These are phyloP conservation scores for Mortierella sp. DNA, from an alignment of 371 early-diverging fungal genomes.

Conservation along the genomic window DNA sequence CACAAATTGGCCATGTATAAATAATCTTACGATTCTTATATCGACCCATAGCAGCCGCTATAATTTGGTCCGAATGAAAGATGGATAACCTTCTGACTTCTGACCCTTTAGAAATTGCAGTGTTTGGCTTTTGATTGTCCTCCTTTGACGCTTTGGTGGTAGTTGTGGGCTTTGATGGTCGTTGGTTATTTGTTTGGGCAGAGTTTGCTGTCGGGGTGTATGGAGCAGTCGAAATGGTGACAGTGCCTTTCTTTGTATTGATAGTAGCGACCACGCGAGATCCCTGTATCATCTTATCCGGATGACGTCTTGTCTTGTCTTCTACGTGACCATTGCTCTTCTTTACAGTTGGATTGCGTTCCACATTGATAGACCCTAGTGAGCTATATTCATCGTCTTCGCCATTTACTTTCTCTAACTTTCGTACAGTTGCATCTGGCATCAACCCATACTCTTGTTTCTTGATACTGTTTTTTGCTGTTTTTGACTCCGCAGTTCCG, in stretches of 20 bases:
- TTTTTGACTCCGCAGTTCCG: neutral
- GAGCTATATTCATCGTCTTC: constrained; percentile 20
- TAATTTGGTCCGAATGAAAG: constrained; percentile 66
- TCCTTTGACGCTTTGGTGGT: constrained; percentile 5
- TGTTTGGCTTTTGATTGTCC: constrained; percentile 1
- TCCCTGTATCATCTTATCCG: constrained; percentile 1
- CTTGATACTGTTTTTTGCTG: constrained; percentile 1
- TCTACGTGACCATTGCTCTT: neutral
- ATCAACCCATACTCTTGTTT: neutral
- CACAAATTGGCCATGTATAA: neutral
- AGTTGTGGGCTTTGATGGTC: neutral
- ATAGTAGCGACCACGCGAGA: constrained; percentile 35
- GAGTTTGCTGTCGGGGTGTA: neutral
- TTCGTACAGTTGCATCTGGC: neutral
- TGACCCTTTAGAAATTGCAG: constrained; percentile 2
- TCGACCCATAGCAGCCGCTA: constrained; percentile 58
- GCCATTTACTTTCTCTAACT: neutral
- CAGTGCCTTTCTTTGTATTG: constrained; percentile 38
- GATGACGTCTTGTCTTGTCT: neutral
- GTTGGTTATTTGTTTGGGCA: neutral
- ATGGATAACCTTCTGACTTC: constrained; percentile 52
- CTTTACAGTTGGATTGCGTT: neutral
- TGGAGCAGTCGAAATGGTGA: constrained; percentile 8
- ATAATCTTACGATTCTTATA: constrained; percentile 64
- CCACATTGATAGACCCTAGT: neutral